These are phyloP conservation scores for Wallacemonas sp. DNA, from an alignment of 208 protist genomes.

Conservation along the genomic window DNA sequence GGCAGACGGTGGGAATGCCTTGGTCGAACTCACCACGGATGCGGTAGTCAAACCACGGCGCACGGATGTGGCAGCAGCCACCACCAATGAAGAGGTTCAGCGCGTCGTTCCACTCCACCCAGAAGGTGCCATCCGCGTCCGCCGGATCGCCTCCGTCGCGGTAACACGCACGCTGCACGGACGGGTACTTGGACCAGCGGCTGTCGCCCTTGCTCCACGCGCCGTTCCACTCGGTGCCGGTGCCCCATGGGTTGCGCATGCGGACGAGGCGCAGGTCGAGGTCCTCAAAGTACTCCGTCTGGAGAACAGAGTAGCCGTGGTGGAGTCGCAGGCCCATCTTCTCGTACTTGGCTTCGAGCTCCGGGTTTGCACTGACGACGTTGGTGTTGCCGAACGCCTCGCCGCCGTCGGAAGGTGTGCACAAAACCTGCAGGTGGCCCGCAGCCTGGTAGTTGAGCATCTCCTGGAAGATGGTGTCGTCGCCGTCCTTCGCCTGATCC, in stretches of 20 bases:
- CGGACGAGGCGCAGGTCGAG: constrained; percentile 65
- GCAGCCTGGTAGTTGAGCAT: constrained; percentile 41
- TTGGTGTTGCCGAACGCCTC: constrained; percentile 40
- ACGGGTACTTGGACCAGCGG: constrained; percentile 72
- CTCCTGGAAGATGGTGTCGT: constrained; percentile 57
- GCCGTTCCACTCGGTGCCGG: constrained; percentile 65
- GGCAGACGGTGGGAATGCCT: constrained; percentile 47
- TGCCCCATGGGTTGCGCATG: constrained; percentile 79
- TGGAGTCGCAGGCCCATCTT: constrained; percentile 58
- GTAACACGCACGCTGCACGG: constrained; percentile 48
- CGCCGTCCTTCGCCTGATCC: constrained; percentile 37
- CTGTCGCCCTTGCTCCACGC: constrained; percentile 59
- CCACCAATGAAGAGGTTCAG: constrained; percentile 58
- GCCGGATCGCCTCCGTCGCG: constrained; percentile 31
- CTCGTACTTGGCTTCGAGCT: constrained; percentile 54
- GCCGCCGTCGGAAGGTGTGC: constrained; percentile 54
- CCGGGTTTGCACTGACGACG: constrained; percentile 30
- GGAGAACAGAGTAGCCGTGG: constrained; percentile 67
- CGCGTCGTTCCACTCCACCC: constrained; percentile 80
- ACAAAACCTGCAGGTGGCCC: constrained; percentile 65
- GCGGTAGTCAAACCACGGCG: constrained; percentile 77
- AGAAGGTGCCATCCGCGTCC: constrained; percentile 69
- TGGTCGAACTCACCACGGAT: constrained; percentile 67
- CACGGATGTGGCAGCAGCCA: constrained; percentile 68
- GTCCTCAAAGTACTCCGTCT: constrained; percentile 49